Base-by-base conservation (phyloP, 176 grass and related monocot species). In the Oryza meyeriana region DNA sequence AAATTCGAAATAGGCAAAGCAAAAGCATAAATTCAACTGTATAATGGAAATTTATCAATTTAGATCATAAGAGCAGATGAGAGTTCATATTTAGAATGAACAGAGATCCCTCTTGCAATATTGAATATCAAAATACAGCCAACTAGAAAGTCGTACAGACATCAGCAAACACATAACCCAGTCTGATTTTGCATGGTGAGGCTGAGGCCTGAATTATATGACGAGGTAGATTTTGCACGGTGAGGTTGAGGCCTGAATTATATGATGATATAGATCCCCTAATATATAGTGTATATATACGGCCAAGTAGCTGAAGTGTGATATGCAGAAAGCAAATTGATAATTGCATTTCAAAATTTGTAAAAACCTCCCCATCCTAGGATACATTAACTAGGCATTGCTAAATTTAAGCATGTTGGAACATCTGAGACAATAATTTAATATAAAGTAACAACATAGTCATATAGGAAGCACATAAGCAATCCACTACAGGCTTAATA, bases 381-480 rank as follows among this genome's bases (percentile, higher is more conserved):
- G 69, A 68, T 9, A 31, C 29, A 9, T 68, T 62, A 42, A 84
- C 50, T 20, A 74, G 35, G n/a, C 6, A 72, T 48, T 84, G 45
- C 28, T 25, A 73, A 71, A n/a, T 29, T 35, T 72, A 29, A 38
- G 57, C 32, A 65, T 69, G 69, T 22, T 38, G 38, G 20, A 81
- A 76, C 45, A 85, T 65, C 42, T 64, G 42, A 22, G 69, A n/a
- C n/a, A n/a, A 26, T 77, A 65, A 9, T 24, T 82, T 57, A 4
- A 17, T 69, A 63, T 64, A 30, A 81, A 38, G 73, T 10, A 82
- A 31, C 8, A 76, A 12, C n/a, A 65, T 40, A 31, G 14, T 20
- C 27, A 59, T 31, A 81, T 61, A 65, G 4, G 12, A 89, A 71
- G 31, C 44, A 72, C 78, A 82, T 57, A 24, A 66, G 31, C 72